Evolutionary conservation across 441 rosid genomes (phyloP).

Genomic region (Geranium incanum): DNA sequence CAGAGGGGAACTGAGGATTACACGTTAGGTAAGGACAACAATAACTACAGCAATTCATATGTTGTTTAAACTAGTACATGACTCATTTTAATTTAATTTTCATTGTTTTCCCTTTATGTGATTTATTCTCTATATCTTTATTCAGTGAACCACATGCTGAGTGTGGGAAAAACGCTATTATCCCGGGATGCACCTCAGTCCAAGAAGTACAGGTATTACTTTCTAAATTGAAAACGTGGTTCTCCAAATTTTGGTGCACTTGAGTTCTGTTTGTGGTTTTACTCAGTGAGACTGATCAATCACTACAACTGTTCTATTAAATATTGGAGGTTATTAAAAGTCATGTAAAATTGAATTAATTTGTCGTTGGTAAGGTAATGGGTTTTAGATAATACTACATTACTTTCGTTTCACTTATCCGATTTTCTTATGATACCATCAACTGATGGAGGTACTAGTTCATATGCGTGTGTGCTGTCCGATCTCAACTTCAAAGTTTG

Average conservation of each 20-base stretch:
- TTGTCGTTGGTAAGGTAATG: neutral
- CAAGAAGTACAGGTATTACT: constrained; percentile 39
- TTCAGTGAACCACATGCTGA: constrained; percentile 67
- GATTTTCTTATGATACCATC: neutral
- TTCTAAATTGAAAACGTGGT: neutral
- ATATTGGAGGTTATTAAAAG: neutral
- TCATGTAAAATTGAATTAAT: neutral
- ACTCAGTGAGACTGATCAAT: neutral
- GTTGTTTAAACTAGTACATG: neutral
- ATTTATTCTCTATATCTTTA: constrained; percentile 14
- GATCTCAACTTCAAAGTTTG: neutral
- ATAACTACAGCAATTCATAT: neutral
- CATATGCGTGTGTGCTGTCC: neutral
- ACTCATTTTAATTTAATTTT: neutral
- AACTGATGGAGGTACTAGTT: neutral
- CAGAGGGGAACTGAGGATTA: constrained; percentile 60
- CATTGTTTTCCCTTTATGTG: neutral
- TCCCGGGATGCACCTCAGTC: constrained; percentile 56
- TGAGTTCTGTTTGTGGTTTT: neutral
- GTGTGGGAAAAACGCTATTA: constrained; percentile 60
- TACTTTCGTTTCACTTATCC: neutral
- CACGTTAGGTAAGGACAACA: constrained; percentile 45
- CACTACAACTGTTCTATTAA: neutral
- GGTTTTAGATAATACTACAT: neutral
- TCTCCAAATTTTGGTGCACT: neutral